Evolutionary conservation across 2,329 filamentous ascomycete genomes (phyloP).

Genomic region (Cladophialophora bantiana): DNA sequence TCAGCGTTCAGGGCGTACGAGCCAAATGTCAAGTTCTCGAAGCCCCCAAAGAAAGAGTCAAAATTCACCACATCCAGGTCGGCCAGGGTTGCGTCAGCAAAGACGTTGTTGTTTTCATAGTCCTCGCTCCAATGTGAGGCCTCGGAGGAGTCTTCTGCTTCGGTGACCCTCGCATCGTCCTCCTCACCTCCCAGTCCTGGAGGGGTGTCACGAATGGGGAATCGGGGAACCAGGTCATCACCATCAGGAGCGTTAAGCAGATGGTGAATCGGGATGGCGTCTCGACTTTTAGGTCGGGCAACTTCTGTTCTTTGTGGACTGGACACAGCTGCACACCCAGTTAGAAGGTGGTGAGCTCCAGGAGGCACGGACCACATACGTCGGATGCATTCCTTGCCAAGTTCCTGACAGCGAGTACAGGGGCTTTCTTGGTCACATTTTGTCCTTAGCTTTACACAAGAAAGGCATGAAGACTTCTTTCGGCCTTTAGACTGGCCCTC

Average conservation of each 20-base stretch:
- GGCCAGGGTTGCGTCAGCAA: conserved; percentile 23
- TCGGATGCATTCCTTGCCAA: conserved; percentile 37
- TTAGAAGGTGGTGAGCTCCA: conserved; percentile 8
- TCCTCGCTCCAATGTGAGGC: conserved; percentile 36
- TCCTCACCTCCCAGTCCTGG: conserved; percentile 22
- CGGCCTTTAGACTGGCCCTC: conserved; percentile 38
- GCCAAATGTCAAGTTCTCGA: conserved; percentile 29
- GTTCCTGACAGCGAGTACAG: conserved; percentile 35
- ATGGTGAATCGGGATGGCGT: conserved; percentile 36
- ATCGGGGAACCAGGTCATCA: conserved; percentile 32
- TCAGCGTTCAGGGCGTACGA: conserved; percentile 28
- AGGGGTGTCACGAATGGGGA: conserved; percentile 30
- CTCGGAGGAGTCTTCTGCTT: conserved; percentile 33
- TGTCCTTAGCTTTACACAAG: conserved; percentile 37
- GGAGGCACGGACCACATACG: conserved; percentile 30
- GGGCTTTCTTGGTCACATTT: conserved; percentile 37
- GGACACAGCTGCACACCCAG: conserved; percentile 13
- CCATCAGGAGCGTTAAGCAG: conserved; percentile 31
- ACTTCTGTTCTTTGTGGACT: conserved; percentile 19
- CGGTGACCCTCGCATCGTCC: conserved; percentile 20
- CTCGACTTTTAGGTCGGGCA: conserved; percentile 30
- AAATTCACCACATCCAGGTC: conserved; percentile 28
- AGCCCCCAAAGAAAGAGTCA: conserved; percentile 34
- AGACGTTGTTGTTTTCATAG: conserved; percentile 30
- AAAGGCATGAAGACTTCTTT: conserved; percentile 36